phyloP scores from a whole-genome alignment of 2,329 filamentous ascomycete genomes.

The Neofusicoccum ribis region DNA sequence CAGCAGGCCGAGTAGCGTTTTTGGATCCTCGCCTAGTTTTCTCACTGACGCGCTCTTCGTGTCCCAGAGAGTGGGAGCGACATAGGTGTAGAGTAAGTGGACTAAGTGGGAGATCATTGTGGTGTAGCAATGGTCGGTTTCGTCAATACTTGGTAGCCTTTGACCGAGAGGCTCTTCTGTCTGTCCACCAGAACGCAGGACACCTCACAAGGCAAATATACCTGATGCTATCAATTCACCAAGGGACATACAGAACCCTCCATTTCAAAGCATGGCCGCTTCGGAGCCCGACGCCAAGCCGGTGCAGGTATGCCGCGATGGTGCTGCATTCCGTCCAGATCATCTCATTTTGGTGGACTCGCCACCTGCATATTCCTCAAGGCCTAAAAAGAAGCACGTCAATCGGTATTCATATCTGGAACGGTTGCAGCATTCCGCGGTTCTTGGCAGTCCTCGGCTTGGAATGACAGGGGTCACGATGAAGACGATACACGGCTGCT shows the following conservation, averaged over 20 bases:
- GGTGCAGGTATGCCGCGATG: background rate
- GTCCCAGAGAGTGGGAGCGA: background rate
- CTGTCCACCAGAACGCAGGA: background rate
- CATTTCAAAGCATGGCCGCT: background rate
- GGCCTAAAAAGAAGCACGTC: too few relatives aligned
- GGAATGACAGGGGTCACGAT: too few relatives aligned
- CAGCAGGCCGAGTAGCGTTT: slow-evolving; percentile 13
- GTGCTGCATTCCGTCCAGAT: background rate
- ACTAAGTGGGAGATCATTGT: background rate
- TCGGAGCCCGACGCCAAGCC: background rate
- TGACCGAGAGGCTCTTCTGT: background rate
- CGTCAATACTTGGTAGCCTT: background rate
- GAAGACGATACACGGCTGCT: too few relatives aligned
- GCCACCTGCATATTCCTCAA: background rate
- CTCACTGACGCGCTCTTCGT: background rate
- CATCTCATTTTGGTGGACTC: background rate
- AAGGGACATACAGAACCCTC: too few relatives aligned
- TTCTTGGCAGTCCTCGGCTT: too few relatives aligned
- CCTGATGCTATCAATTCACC: background rate
- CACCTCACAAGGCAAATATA: background rate
- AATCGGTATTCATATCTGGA: too few relatives aligned
- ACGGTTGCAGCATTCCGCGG: background rate
- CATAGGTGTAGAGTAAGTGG: background rate
- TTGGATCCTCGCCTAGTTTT: slow-evolving; percentile 4
- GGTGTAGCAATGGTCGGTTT: too few relatives aligned